Evolutionary conservation across 2,329 filamentous ascomycete species (phyloP).

Genomic region (Ascosphaera aggregata): DNA sequence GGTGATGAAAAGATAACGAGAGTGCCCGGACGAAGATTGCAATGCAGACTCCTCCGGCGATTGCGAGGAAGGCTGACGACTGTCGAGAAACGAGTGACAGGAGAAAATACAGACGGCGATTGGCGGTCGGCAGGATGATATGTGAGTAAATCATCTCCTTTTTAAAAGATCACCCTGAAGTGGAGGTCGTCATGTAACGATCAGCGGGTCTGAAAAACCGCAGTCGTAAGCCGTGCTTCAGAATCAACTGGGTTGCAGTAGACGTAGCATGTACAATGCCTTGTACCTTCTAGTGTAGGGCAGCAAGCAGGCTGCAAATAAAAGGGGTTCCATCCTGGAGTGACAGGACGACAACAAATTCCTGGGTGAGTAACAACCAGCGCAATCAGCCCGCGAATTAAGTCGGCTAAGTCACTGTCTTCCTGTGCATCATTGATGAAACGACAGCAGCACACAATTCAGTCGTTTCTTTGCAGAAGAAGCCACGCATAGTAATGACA

Average conservation of each 20-base stretch:
- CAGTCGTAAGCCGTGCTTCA: neutral
- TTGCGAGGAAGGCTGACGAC: too few species aligned
- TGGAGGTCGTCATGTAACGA: neutral
- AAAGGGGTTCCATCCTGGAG: neutral
- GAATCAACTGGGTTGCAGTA: neutral
- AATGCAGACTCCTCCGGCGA: too few species aligned
- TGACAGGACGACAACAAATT: too few species aligned
- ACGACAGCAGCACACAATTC: too few species aligned
- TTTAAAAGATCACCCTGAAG: neutral
- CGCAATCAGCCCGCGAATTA: too few species aligned
- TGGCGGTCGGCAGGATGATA: neutral
- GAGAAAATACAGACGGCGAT: neutral
- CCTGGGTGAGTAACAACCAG: too few species aligned
- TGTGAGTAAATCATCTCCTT: neutral
- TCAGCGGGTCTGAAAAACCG: neutral
- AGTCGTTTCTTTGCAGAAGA: too few species aligned
- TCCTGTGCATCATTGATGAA: too few species aligned
- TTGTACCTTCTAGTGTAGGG: neutral
- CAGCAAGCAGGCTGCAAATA: neutral
- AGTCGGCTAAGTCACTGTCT: too few species aligned
- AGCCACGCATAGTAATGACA: too few species aligned
- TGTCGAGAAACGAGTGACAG: neutral
- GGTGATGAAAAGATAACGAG: too few species aligned
- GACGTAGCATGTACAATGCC: neutral
- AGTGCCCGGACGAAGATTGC: neutral